phyloP scores from a whole-genome alignment of 306 rosid species.

The Alnus glutinosa region DNA sequence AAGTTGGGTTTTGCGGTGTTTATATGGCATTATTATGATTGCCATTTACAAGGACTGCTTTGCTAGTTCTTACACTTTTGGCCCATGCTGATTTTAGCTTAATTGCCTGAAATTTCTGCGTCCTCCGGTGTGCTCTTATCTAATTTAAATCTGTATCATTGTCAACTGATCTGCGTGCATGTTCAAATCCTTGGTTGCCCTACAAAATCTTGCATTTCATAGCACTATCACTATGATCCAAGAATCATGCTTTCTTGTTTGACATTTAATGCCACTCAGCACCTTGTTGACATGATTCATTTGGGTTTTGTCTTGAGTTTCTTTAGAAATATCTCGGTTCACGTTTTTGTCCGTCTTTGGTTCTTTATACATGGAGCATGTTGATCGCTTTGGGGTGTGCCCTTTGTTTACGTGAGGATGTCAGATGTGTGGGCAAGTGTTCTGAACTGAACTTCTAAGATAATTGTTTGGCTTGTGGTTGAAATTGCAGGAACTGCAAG shows the following conservation, averaged over 20 bases:
- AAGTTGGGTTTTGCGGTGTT: background rate
- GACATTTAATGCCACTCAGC: background rate
- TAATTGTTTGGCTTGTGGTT: conserved; percentile 11
- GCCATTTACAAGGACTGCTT: background rate
- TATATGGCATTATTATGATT: background rate
- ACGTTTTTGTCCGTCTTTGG: background rate
- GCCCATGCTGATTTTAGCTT: background rate
- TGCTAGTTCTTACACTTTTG: background rate
- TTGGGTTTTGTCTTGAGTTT: background rate
- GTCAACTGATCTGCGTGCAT: background rate
- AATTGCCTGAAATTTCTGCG: background rate
- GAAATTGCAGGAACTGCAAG: conserved; percentile 67
- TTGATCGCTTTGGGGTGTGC: background rate
- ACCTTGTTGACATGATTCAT: background rate
- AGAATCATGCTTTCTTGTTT: background rate
- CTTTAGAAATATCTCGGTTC: background rate
- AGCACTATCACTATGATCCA: background rate
- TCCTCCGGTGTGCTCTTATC: background rate
- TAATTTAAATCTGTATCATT: background rate
- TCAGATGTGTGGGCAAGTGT: conserved; percentile 3
- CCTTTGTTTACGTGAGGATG: background rate
- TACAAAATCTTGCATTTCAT: background rate
- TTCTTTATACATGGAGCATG: background rate
- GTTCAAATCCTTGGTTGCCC: background rate
- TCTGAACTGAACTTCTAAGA: conserved; percentile 4